phyloP scores from a whole-genome alignment of 2,329 filamentous ascomycete species.

The Periconia macrospinosa region DNA sequence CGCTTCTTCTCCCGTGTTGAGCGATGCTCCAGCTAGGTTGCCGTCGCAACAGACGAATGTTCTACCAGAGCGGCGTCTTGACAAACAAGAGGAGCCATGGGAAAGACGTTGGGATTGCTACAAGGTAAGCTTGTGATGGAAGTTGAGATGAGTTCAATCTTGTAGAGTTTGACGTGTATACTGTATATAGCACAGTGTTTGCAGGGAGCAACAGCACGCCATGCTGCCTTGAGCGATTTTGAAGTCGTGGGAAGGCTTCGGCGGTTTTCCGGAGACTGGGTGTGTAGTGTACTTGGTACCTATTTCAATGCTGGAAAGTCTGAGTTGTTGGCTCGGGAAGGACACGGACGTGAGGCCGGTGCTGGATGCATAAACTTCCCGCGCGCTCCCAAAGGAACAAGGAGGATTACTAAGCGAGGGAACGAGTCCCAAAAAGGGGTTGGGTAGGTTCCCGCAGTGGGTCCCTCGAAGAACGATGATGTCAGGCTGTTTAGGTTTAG shows the following conservation, averaged over 20 bases:
- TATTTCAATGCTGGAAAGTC: no score
- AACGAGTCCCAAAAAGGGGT: not conserved
- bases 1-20: no score
- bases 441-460: not conserved
- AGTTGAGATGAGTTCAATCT: not conserved
- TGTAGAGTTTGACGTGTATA: not conserved
- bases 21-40: no score
- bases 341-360: no score
- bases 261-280: no score
- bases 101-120: not conserved
- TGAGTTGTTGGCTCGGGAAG: no score
- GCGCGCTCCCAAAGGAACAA: no score
- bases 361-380: not conserved
- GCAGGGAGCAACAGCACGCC: not conserved
- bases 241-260: no score
- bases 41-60: no score
- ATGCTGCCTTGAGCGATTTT: not conserved
- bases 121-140: not conserved
- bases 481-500: not conserved
- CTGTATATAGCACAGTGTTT: not conserved
- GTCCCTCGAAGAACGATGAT: not conserved
- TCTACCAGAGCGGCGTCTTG: no score
- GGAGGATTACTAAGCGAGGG: not conserved
- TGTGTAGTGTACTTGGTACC: no score
- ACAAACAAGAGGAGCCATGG: not conserved